Evolutionary conservation across 179 eudicot genomes (phyloP), one percentile per base, ranked within the genome.

Genomic region (Nepenthes alata): DNA sequence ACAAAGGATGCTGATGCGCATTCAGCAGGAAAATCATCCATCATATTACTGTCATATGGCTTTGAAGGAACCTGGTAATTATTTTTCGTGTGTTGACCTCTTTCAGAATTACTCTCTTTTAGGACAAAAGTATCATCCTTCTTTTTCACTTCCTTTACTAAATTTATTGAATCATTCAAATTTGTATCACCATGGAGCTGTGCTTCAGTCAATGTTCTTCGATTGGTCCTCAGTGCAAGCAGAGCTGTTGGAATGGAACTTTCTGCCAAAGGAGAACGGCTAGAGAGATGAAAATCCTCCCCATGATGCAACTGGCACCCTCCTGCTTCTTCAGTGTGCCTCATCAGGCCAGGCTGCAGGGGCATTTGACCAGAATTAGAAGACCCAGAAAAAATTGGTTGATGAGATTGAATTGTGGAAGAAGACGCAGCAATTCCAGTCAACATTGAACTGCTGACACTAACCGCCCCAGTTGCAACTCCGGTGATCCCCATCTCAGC

Each of bases 401-500:
- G 81, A 69, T 80, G 72, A 69, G 77, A 71, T 75, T 75, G 80
- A 59, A 55, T 11, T 49, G 76, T 53, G 52, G 80, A 67, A 50
- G 83, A 57, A 45, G 62, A 78, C 62, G 61, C 44, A 68, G 68
- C 34, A 15, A 58, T 66, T 49, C 68, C 73, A 52, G 74, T 60
- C 63, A 78, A 69, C 54, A 75, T 70, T 44, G 82, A 72, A 59
- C 53, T 58, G 56, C 63, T 70, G 62, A 61, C 51, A 36, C 77
- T 79, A 60, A 55, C 58, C 64, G 65, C 54, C 16, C 69, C 80
- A 38, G 69, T 55, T 53, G 69, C 45, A 41, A 4, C 60, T 56
- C 78, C 76, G 69, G 54, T 61, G 10, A 78, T 41, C 59, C 74
- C 82, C 70, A 74, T 76, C 73, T 69, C 80, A 66, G 70, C 72